phyloP scores from a whole-genome alignment of 2,329 filamentous ascomycete genomes.

The Meredithiella fracta region DNA sequence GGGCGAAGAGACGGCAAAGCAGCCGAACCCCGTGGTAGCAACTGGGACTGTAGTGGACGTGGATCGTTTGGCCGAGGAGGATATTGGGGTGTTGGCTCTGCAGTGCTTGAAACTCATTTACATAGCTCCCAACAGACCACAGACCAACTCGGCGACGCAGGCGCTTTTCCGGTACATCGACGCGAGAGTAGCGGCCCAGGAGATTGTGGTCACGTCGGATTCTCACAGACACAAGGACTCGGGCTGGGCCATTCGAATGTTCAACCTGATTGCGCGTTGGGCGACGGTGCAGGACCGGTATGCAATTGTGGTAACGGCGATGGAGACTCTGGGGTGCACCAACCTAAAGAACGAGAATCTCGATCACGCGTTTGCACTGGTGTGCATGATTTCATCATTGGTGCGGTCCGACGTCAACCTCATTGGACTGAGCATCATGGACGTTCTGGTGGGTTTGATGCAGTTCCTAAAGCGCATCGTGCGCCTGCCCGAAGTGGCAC shows the following conservation, averaged over 20 bases:
- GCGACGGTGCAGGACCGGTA: constrained; percentile 89
- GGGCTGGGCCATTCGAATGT: constrained; percentile 70
- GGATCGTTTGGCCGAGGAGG: constrained; percentile 77
- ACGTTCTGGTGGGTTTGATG: constrained; percentile 71
- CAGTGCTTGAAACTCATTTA: constrained; percentile 80
- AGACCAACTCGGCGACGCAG: constrained; percentile 61
- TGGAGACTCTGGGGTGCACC: constrained; percentile 57
- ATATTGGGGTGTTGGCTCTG: constrained; percentile 68
- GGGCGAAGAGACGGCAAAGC: constrained; percentile 44
- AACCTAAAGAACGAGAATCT: constrained; percentile 55
- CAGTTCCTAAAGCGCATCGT: constrained; percentile 67
- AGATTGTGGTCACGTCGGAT: constrained; percentile 35
- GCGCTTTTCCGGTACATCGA: constrained; percentile 61
- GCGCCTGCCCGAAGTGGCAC: constrained; percentile 37
- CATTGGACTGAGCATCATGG: constrained; percentile 92
- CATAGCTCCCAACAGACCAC: constrained; percentile 60
- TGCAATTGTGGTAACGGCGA: constrained; percentile 65
- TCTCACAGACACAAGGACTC: constrained; percentile 28
- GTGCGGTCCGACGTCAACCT: constrained; percentile 80
- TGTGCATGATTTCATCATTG: constrained; percentile 64
- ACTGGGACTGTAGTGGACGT: constrained; percentile 70
- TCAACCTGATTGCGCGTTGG: constrained; percentile 68
- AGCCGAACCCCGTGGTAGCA: constrained; percentile 53
- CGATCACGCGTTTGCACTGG: constrained; percentile 56
- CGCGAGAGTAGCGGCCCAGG: constrained; percentile 36